phyloP scores from a whole-genome alignment of 1,284 basidiomycete genomes.

The Golubevia sp. region DNA sequence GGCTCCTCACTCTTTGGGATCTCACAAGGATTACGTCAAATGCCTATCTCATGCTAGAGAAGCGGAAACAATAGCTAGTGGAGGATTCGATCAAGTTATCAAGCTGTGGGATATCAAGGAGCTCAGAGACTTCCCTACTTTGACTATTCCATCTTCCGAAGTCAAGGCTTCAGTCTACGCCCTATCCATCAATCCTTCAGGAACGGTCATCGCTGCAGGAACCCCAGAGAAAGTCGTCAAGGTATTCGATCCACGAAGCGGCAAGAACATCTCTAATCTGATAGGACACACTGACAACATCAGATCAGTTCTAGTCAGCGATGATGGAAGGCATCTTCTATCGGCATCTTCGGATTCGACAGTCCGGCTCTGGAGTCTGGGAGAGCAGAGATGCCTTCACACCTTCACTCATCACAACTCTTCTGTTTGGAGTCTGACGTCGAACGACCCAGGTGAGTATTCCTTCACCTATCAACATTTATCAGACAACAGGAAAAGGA shows the following conservation, averaged over 20 bases:
- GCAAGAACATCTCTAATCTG: conserved; percentile 38
- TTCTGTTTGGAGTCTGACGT: conserved; percentile 91
- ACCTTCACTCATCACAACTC: conserved; percentile 95
- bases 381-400: conserved; percentile 84
- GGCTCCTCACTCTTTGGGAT: conserved; percentile 73
- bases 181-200: conserved; percentile 69
- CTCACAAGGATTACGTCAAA: conserved; percentile 88
- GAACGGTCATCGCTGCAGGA: conserved; percentile 81
- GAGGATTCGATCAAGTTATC: conserved; percentile 89
- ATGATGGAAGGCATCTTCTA: conserved; percentile 71
- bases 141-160: conserved; percentile 37
- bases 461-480: too few species aligned
- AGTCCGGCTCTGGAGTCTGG: conserved; percentile 90
- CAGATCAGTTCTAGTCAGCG: conserved; percentile 81
- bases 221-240: conserved; percentile 87
- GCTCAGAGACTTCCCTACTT: conserved; percentile 26
- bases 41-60: conserved; percentile 65
- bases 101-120: conserved; percentile 77
- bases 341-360: conserved; percentile 67
- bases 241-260: conserved; percentile 83
- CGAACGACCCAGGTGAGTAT: conserved; percentile 82
- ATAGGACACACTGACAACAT: conserved; percentile 94
- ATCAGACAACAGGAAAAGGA: too few species aligned
- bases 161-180: conserved; percentile 55
- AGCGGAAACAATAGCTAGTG: conserved; percentile 71